Base-by-base conservation (phyloP, 1,139 yeast genomes). In the Blastobotrys proliferans region DNA sequence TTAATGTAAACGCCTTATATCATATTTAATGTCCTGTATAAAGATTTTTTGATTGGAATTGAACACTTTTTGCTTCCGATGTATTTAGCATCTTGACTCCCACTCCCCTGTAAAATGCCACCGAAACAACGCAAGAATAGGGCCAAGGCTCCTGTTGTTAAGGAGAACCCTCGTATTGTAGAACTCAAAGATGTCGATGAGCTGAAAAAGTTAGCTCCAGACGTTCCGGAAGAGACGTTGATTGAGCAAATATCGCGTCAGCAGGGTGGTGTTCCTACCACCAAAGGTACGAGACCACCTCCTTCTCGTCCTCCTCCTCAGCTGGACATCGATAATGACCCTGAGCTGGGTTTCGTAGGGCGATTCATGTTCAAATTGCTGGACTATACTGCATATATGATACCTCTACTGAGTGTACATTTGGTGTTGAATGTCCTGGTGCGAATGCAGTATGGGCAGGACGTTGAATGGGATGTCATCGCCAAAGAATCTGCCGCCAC, bases 381-480 rank as follows among this genome's bases (percentile, higher is more conserved):
- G 18, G 68, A 63, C 48, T 55, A 58, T 45, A 48, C 61, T 20
- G 54, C 55, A 45, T 57, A 58, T 35, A 40, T 63, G 35, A 55
- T 63, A 25, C 67, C 68, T 4, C 45, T 63, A 36, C 49, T 62
- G 19, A 55, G 63, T 11, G 64, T 62, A 8, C 62, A 63, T 46
- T 44, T 61, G 14, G 58, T 57, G 9, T 50, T 63, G 29, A 65
- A 63, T 40, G 49, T 62, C n/a, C 52, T 63, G 9, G 66, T 63
- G 5, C 56, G 62, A 13, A 47, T 54, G 35, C 68, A 63, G 43
- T 63, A 63, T 43, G 56, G 55, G 8, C 60, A 58, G 26, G 57
- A 57, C 6, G 30, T 54, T 13, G 53, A 48, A 8, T 35, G 51
- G 9, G 35, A 37, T 6, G 55, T 50, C 26, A 51, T 62, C 6